Conservation (phyloP, 2,329 filamentous ascomycete species). For the Penicillium sp. region DNA sequence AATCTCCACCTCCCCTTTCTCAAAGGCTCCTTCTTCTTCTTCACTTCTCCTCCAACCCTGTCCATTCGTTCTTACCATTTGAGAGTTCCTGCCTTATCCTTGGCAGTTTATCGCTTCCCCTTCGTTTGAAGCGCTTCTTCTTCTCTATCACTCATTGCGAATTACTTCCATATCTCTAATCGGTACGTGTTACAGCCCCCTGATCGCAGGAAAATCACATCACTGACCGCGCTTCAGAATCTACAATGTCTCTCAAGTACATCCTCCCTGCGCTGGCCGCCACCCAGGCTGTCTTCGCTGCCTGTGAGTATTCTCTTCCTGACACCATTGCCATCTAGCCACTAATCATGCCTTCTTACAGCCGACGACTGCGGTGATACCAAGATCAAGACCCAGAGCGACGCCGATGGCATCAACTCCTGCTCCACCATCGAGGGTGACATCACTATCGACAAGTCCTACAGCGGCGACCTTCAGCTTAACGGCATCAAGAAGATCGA, state of each 20-base stretch:
- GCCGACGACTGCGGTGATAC: constrained; percentile 21
- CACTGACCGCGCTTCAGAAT: constrained; percentile 11
- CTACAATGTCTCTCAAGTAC: constrained; percentile 55
- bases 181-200: constrained; percentile 23
- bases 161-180: constrained; percentile 31
- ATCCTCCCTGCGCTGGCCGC: constrained; percentile 57
- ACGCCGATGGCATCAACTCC: constrained; percentile 60
- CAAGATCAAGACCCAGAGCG: constrained; percentile 58
- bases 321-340: no score
- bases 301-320: constrained; percentile 23
- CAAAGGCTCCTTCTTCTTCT: constrained; percentile 35
- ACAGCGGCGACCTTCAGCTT: constrained; percentile 61
- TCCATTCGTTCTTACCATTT: constrained; percentile 31
- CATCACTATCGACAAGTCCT: constrained; percentile 61
- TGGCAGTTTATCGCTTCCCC: constrained; percentile 28
- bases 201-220: not conserved
- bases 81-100: constrained; percentile 6
- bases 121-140: constrained; percentile 19
- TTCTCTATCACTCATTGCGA: constrained; percentile 11
- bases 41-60: constrained; percentile 30
- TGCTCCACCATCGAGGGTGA: constrained; percentile 71
- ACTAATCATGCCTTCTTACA: not conserved
- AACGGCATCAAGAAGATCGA: constrained; percentile 60
- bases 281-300: constrained; percentile 53
- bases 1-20: constrained; percentile 35